phyloP scores from a whole-genome alignment of 352 stramenopile genomes.

The Globisporangium recalcitrans region DNA sequence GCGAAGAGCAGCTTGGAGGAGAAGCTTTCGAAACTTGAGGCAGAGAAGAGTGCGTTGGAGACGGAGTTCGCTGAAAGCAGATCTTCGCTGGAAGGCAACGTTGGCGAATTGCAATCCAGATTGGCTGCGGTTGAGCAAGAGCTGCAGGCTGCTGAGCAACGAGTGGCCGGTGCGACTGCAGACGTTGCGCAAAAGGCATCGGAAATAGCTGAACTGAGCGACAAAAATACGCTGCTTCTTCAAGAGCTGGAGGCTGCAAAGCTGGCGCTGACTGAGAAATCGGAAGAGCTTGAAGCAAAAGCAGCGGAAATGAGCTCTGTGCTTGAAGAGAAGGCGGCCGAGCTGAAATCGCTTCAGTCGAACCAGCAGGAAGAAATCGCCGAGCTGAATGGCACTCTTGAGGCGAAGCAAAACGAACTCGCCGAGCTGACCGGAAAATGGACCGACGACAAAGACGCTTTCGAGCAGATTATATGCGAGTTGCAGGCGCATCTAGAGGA shows the following conservation, averaged over 20 bases:
- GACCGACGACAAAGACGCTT: constrained; percentile 13
- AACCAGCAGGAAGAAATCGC: constrained; percentile 18
- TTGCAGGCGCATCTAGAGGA: constrained; percentile 10
- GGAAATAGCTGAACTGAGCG: neutral
- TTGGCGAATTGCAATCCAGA: neutral
- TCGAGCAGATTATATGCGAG: constrained; percentile 14
- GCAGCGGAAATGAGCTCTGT: constrained; percentile 4
- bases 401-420: constrained; percentile 11
- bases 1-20: constrained; percentile 11
- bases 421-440: constrained; percentile 12
- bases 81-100: constrained; percentile 3
- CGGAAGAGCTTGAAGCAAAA: neutral
- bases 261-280: constrained; percentile 4
- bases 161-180: neutral
- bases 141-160: neutral
- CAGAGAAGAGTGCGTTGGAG: constrained; percentile 17
- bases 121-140: neutral
- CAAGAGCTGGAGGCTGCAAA: neutral
- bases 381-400: neutral
- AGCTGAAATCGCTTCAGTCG: constrained; percentile 11
- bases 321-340: constrained; percentile 1
- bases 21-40: constrained; percentile 12
- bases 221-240: neutral
- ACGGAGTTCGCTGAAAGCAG: constrained; percentile 8
- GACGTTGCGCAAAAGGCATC: neutral